Conservation (phyloP, 1,284 basidiomycete genomes). For the Cryptococcus sp. region DNA sequence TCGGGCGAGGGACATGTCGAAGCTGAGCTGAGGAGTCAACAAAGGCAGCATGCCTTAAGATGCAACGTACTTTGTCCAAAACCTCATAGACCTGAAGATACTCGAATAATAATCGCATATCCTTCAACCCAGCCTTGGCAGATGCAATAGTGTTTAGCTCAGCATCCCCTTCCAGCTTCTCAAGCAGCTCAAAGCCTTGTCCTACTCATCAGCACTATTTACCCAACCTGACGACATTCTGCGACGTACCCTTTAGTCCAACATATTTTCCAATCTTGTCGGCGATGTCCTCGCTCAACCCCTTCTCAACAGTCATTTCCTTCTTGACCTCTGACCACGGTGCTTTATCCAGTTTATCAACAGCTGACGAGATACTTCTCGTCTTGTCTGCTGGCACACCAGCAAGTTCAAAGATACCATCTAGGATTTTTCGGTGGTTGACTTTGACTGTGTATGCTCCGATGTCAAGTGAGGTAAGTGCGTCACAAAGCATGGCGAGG, state of each 20-base stretch:
- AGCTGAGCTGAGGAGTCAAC: constrained; percentile 64
- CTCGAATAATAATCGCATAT: constrained; percentile 83
- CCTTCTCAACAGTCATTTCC: constrained; percentile 96
- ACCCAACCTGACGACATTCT: background rate
- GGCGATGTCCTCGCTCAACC: constrained; percentile 73
- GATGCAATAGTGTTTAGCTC: constrained; percentile 64
- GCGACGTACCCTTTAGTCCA: constrained; percentile 71
- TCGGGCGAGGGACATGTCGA: constrained; percentile 92
- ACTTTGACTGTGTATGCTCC: constrained; percentile 94
- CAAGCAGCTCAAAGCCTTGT: constrained; percentile 67
- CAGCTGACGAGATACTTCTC: constrained; percentile 90
- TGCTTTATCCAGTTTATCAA: constrained; percentile 97
- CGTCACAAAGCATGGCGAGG: constrained; percentile 75
- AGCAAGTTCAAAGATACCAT: constrained; percentile 95
- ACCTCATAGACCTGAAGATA: constrained; percentile 80
- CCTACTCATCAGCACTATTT: constrained; percentile 18
- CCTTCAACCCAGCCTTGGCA: constrained; percentile 80
- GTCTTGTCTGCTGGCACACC: constrained; percentile 91
- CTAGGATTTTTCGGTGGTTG: constrained; percentile 95
- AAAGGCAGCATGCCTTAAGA: background rate
- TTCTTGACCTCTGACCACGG: constrained; percentile 90
- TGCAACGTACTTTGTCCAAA: constrained; percentile 60
- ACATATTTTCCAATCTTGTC: constrained; percentile 98
- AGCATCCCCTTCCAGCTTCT: constrained; percentile 65
- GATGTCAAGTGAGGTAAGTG: constrained; percentile 77